These are phyloP conservation scores for Cordyceps tenuipes DNA, from an alignment of 2,329 filamentous ascomycete genomes.

Conservation along the genomic window DNA sequence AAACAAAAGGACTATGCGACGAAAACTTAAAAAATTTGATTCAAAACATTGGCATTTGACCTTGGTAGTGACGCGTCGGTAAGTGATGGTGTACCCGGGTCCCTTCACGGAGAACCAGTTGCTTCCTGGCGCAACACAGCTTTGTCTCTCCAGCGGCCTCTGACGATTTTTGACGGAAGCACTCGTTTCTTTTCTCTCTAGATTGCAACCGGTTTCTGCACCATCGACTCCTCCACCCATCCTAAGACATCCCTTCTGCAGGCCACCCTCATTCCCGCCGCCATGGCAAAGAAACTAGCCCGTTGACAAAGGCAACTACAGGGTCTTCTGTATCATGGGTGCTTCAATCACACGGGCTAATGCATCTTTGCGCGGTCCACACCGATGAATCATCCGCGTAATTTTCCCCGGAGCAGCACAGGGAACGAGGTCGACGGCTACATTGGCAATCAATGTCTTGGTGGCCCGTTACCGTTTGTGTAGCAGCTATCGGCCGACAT, in stretches of 20 bases:
- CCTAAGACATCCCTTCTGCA: background rate
- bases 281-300: background rate
- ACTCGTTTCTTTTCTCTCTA: background rate
- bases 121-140: background rate
- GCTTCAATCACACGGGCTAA: slow-evolving; percentile 2
- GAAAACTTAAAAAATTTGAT: background rate
- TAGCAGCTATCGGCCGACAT: background rate
- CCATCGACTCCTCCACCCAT: slow-evolving; percentile 1
- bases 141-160: background rate
- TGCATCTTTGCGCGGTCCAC: background rate
- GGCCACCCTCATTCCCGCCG: background rate
- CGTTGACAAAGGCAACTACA: background rate
- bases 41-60: background rate
- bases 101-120: background rate
- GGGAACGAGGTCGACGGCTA: background rate
- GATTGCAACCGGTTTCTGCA: background rate
- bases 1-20: background rate
- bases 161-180: background rate
- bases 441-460: background rate
- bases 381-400: background rate
- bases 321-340: background rate
- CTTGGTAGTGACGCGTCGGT: background rate
- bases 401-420: background rate
- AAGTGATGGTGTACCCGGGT: background rate
- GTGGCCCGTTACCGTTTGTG: background rate